Conservation (phyloP, 495 filamentous ascomycete species). For the Pyrenula massariospora region DNA sequence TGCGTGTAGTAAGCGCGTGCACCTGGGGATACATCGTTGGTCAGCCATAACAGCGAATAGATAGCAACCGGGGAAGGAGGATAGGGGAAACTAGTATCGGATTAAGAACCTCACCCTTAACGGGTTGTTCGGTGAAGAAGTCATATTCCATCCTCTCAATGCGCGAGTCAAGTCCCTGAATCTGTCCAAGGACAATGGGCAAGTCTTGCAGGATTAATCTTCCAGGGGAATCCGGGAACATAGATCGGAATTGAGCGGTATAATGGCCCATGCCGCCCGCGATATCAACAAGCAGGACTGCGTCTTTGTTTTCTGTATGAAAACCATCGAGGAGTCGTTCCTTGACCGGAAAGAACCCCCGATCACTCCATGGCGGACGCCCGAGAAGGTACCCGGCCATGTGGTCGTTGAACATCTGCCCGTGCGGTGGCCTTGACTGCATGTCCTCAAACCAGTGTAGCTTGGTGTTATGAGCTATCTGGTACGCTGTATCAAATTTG, state of each 20-base stretch:
- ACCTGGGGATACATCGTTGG: too few relatives aligned
- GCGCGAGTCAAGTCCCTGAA: too few relatives aligned
- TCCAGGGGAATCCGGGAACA: constrained; percentile 18
- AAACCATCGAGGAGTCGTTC: constrained; percentile 7
- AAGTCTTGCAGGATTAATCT: constrained; percentile 31
- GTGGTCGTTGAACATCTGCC: constrained; percentile 10
- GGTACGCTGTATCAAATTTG: constrained; percentile 17
- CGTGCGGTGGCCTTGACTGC: not conserved
- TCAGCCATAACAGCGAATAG: too few relatives aligned
- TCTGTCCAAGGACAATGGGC: constrained; percentile 19
- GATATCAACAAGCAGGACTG: constrained; percentile 37
- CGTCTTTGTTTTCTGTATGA: constrained; percentile 3
- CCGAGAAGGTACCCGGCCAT: constrained; percentile 10
- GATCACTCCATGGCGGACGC: constrained; percentile 7
- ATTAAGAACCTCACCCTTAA: constrained; percentile 19
- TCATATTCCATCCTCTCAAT: too few relatives aligned
- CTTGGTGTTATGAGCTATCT: constrained; percentile 19
- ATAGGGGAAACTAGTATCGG: too few relatives aligned
- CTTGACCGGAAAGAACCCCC: constrained; percentile 15
- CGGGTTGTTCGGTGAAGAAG: constrained; percentile 28
- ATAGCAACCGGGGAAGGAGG: too few relatives aligned
- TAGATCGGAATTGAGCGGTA: constrained; percentile 15
- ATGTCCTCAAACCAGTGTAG: constrained; percentile 25
- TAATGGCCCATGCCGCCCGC: constrained; percentile 37
- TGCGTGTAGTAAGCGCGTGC: constrained; percentile 37